A percentile compares a stretch with the other conserved stretches of the same genome.
These are phyloP conservation scores for Oryza longistaminata DNA, from an alignment of 176 grass and related monocot genomes.

Conservation along the genomic window DNA sequence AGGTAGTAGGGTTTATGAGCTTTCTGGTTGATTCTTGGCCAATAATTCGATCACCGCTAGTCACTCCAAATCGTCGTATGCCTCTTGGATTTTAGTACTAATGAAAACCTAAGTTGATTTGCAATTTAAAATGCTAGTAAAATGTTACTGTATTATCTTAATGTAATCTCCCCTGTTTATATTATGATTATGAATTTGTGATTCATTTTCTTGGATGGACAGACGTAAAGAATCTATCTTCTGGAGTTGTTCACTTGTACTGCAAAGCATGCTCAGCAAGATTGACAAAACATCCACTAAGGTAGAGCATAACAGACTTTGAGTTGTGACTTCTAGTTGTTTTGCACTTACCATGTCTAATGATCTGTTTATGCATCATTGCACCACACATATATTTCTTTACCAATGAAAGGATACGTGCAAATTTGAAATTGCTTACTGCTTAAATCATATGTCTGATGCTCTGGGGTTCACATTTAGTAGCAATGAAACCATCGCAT, in stretches of 20 bases:
- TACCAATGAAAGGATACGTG: not conserved
- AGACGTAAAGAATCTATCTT: slow-evolving; percentile 71
- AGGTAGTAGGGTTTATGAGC: not conserved
- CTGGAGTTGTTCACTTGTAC: slow-evolving; percentile 60
- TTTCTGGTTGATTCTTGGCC: not conserved
- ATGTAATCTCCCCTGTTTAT: slow-evolving; percentile 12
- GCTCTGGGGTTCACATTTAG: not conserved
- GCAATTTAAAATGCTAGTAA: not conserved
- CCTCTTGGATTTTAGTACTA: not conserved
- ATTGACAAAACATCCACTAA: slow-evolving; percentile 76
- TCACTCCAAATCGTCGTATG: not conserved
- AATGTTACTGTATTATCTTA: not conserved
- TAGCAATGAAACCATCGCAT: not conserved
- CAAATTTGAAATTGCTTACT: slow-evolving; percentile 4
- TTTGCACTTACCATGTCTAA: not conserved
- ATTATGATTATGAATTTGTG: not conserved
- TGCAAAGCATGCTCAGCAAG: slow-evolving; percentile 76
- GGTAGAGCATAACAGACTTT: slow-evolving; percentile 28
- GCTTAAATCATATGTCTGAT: slow-evolving; percentile 5
- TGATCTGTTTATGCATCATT: not conserved
- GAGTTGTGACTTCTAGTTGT: not conserved
- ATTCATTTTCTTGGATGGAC: slow-evolving; percentile 11
- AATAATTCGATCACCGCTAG: not conserved
- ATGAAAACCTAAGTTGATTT: not conserved
- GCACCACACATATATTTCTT: not conserved